These are phyloP conservation scores for Acer yangbiense DNA, from an alignment of 345 rosid species.

Conservation along the genomic window DNA sequence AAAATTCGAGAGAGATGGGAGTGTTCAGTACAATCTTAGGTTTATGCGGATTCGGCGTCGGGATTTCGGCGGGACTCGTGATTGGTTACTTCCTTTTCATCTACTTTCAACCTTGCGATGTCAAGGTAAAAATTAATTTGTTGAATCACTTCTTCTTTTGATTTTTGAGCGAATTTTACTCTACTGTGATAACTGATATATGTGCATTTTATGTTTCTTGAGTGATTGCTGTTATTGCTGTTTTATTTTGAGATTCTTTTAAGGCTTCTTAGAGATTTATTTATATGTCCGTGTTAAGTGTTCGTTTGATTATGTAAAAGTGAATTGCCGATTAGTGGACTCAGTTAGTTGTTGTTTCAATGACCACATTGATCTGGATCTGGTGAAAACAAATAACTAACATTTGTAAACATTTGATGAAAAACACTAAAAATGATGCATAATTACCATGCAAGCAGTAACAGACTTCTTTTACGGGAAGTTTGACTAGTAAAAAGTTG, in stretches of 20 bases:
- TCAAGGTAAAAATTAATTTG: constrained; percentile 48
- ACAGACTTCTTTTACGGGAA: neutral
- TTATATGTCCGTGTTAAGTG: neutral
- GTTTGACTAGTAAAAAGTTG: constrained; percentile 4
- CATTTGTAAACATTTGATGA: too few relatives aligned
- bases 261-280: neutral
- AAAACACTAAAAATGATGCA: neutral
- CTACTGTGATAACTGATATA: neutral
- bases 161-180: neutral
- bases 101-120: constrained; percentile 70
- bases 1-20: constrained; percentile 48
- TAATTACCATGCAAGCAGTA: neutral
- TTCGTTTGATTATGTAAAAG: neutral
- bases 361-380: constrained; percentile 4
- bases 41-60: constrained; percentile 85
- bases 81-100: constrained; percentile 81
- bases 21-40: constrained; percentile 70
- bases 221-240: neutral
- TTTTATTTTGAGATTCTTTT: neutral
- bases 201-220: neutral
- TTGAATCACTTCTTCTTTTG: neutral
- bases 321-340: neutral
- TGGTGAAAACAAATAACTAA: neutral
- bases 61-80: constrained; percentile 71
- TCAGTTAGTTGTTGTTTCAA: neutral